Percentiles rank a stretch among this genome's conserved stretches.
These are phyloP conservation scores for Dactylellina drechsleri DNA, from an alignment of 2,329 filamentous ascomycete genomes.

Conservation along the genomic window DNA sequence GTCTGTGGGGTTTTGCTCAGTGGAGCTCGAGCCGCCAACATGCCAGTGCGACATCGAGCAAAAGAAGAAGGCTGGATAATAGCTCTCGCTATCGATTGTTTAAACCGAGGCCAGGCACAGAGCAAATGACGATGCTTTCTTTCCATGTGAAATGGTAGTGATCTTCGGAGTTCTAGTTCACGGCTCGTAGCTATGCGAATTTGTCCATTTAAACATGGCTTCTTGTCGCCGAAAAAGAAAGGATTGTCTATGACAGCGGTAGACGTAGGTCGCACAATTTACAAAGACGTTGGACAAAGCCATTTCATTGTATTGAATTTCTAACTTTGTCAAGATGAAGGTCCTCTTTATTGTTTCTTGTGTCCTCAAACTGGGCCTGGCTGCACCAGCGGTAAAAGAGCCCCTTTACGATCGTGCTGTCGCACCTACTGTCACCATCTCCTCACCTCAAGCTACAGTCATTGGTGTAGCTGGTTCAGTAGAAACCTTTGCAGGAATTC, in stretches of 20 bases:
- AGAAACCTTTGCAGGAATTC: conserved; percentile 71
- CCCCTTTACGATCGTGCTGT: conserved; percentile 64
- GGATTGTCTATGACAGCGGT: background rate
- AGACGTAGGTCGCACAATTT: background rate
- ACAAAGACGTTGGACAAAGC: background rate
- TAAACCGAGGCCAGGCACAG: conserved; percentile 35
- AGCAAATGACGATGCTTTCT: conserved; percentile 1
- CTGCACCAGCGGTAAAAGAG: conserved; percentile 57
- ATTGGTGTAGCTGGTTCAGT: conserved; percentile 66
- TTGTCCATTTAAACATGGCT: conserved; percentile 45
- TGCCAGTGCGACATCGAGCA: no score
- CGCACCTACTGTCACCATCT: conserved; percentile 67
- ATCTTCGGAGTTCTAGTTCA: conserved; percentile 1
- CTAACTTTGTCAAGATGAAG: conserved; percentile 40
- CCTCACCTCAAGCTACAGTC: conserved; percentile 67
- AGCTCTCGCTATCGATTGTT: conserved; percentile 3
- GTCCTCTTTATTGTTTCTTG: conserved; percentile 26
- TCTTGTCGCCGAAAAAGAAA: conserved; percentile 16
- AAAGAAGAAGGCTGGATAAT: conserved; percentile 17
- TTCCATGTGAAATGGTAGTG: conserved; percentile 35
- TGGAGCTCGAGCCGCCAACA: conserved; percentile 13
- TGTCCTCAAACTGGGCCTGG: conserved; percentile 37
- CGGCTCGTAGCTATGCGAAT: background rate
- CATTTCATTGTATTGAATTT: no score
- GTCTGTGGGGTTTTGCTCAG: conserved; percentile 17